phyloP scores from a whole-genome alignment of 345 rosid genomes.

The Leavenworthia alabamica region DNA sequence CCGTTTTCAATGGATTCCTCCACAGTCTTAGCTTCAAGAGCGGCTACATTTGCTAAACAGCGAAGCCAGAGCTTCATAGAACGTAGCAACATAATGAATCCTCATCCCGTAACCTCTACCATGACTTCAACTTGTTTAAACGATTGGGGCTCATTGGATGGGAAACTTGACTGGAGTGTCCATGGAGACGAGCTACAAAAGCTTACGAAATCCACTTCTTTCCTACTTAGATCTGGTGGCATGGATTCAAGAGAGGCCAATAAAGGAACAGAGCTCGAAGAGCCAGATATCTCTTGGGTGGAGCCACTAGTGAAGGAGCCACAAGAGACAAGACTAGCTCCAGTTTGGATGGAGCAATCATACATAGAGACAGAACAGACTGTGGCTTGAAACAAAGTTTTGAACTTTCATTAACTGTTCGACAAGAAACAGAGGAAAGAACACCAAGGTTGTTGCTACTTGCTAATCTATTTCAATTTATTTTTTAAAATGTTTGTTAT shows the following conservation, averaged over 20 bases:
- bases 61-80: constrained; percentile 72
- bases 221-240: constrained; percentile 42
- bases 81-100: constrained; percentile 40
- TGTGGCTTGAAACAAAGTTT: constrained; percentile 46
- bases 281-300: constrained; percentile 78
- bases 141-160: constrained; percentile 78
- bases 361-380: constrained; percentile 77
- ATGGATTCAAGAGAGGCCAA: constrained; percentile 11
- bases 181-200: constrained; percentile 68
- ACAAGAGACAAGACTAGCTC: constrained; percentile 32
- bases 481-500: constrained; percentile 22
- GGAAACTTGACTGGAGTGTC: constrained; percentile 74
- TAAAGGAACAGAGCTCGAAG: constrained; percentile 32
- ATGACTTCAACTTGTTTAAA: constrained; percentile 33
- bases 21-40: constrained; percentile 46
- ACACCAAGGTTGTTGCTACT: constrained; percentile 20
- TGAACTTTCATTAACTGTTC: constrained; percentile 20
- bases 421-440: constrained; percentile 2
- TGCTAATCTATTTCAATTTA: constrained; percentile 26
- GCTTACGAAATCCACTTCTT: constrained; percentile 64
- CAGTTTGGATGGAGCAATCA: constrained; percentile 73
- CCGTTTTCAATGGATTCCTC: constrained; percentile 47
- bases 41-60: constrained; percentile 58
- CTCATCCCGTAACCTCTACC: constrained; percentile 36
- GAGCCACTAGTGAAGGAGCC: constrained; percentile 61